Evolutionary conservation across 169 alveolate species (phyloP), one percentile per base, ranked within the genome.

Genomic region (Ichthyophthirius multifiliis): DNA sequence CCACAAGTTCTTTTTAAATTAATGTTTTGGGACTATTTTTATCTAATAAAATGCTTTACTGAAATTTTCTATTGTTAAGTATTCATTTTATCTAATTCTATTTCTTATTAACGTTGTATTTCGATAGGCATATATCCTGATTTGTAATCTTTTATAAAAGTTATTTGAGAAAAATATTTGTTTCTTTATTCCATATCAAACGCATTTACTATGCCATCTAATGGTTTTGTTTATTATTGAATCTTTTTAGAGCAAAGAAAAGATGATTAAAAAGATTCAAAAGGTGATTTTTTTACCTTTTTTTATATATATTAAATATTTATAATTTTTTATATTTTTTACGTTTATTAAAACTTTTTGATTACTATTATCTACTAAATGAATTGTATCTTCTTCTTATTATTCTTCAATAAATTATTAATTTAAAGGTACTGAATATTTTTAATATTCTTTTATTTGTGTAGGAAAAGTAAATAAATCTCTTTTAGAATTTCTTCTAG

Each of bases 1-100:
- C 93, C 93, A 73, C 93, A 88, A 15, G 84, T 81, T 76, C 90
- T 78, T 41, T 88, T 83, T 15, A 88, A 32, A 73, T 81, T 81
- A 23, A 71, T 20, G 32, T 71, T 81, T 10, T 76, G 75, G 20
- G 81, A 37, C 37, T 67, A 43, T 48, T 71, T 48, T 41, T 62
- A 13, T 73, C 86, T 81, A 16, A 78, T 78, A 30, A 78, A 78
- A 37, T 78, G 84, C 32, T 78, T 55, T 55, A 27, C 71, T 20
- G 23, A 34, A 20, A 15, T 27, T 55, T 55, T 10, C 16, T 55
- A 27, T 55, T 55, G 43, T 27, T 55, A 27, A n/a, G 23, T 55
- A 10, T 55, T 39, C 71, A 55, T 55, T 6, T 55, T 39, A 27
- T 23, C 6, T 55, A 55, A 27, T 55, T 55, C 71, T 9, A 27